A percentile compares a stretch with the other conserved stretches of the same genome.
Evolutionary conservation across 208 protist species (phyloP).

Genomic region (Acanthamoeba castellanii): DNA sequence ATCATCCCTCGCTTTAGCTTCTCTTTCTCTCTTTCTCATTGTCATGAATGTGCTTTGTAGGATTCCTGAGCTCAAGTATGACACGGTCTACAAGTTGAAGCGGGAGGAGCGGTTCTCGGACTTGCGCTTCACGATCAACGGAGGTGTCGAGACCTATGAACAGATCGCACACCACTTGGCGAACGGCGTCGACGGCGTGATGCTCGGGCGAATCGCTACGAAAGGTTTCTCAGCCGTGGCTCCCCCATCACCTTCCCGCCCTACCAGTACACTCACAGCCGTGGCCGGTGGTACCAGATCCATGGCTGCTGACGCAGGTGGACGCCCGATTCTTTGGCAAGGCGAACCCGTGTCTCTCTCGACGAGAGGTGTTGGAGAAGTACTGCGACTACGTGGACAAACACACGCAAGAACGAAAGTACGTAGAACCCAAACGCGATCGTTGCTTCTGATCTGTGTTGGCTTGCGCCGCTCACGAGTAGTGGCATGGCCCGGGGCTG

Average conservation of each 20-base stretch:
- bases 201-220: neutral
- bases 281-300: neutral
- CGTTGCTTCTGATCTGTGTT: neutral
- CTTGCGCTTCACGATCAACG: constrained; percentile 16
- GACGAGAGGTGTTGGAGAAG: neutral
- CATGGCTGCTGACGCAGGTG: constrained; percentile 28
- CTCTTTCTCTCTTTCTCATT: neutral
- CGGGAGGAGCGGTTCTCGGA: constrained; percentile 9
- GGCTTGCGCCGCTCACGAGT: too few species aligned
- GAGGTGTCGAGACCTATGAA: constrained; percentile 15
- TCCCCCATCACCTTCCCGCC: neutral
- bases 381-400: constrained; percentile 12
- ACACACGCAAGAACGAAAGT: neutral
- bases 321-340: constrained; percentile 16
- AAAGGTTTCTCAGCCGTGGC: neutral
- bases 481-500: too few species aligned
- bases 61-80: constrained; percentile 13
- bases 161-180: constrained; percentile 22
- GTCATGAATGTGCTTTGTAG: neutral
- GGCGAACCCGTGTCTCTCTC: neutral
- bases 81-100: constrained; percentile 14
- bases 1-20: neutral
- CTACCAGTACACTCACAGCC: too few species aligned
- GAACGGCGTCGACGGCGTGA: neutral
- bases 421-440: neutral